Percentiles rank a stretch among this genome's conserved stretches.
Conservation (phyloP, 371 early-diverging fungal genomes). For the Syncephalastrum sp. region DNA sequence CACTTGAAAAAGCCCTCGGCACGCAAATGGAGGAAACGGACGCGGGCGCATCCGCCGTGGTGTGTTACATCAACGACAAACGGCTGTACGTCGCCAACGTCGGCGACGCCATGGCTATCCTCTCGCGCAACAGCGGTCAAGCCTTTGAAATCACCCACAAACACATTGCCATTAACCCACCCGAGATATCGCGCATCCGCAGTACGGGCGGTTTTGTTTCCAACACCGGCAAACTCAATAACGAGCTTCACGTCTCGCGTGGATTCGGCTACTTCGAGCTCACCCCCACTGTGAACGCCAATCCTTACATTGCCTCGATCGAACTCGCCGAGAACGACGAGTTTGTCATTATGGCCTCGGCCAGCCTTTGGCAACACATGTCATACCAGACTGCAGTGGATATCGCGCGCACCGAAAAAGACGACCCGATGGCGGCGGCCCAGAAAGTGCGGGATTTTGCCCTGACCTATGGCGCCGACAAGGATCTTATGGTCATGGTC, state of each 20-base stretch:
- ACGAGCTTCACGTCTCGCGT: constrained; percentile 70
- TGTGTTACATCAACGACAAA: constrained; percentile 77
- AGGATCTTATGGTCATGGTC: constrained; percentile 82
- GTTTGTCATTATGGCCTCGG: constrained; percentile 84
- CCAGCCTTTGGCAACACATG: constrained; percentile 81
- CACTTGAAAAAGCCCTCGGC: constrained; percentile 53
- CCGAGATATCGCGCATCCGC: constrained; percentile 75
- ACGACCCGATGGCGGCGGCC: constrained; percentile 74
- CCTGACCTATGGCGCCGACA: constrained; percentile 78
- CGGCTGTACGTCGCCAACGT: constrained; percentile 87
- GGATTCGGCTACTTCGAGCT: constrained; percentile 85
- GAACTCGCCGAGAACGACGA: constrained; percentile 84
- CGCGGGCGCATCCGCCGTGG: constrained; percentile 65
- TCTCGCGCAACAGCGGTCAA: constrained; percentile 74
- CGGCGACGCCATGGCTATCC: constrained; percentile 85
- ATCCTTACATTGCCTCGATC: constrained; percentile 74
- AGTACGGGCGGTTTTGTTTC: constrained; percentile 80
- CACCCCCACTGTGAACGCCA: constrained; percentile 81
- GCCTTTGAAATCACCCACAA: constrained; percentile 73
- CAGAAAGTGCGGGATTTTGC: constrained; percentile 85
- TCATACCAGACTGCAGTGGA: constrained; percentile 82
- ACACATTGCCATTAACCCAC: constrained; percentile 69
- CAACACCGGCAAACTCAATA: constrained; percentile 69
- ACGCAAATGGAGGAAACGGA: constrained; percentile 42
- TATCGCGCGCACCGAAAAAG: constrained; percentile 74